Evolutionary conservation across 148 eudicot species (phyloP).

Genomic region (Vaccinium darrowii): DNA sequence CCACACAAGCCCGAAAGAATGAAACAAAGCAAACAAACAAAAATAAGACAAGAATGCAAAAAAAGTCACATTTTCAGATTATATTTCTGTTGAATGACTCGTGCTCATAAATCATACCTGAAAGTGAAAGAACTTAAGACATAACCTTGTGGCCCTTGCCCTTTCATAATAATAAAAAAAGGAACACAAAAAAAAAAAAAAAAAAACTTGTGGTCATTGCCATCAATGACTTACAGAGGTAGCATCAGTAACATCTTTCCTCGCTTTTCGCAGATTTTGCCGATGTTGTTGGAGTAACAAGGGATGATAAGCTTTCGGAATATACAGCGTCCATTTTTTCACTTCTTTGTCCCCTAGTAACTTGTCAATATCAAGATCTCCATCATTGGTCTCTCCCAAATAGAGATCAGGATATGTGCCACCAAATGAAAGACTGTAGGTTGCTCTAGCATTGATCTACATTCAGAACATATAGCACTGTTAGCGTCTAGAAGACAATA

Average conservation of each 20-base stretch:
- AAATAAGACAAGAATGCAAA: conserved; percentile 2
- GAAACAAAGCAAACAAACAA: conserved; percentile 6
- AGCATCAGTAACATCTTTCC: conserved; percentile 72
- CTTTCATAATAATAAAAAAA: not conserved
- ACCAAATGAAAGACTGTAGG: conserved; percentile 74
- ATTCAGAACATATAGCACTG: conserved; percentile 6
- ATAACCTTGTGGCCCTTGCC: not conserved
- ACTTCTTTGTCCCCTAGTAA: conserved; percentile 18
- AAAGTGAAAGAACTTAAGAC: conserved; percentile 12
- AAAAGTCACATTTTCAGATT: not conserved
- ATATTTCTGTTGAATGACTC: not conserved
- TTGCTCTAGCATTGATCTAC: conserved; percentile 89
- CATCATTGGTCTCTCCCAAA: conserved; percentile 45
- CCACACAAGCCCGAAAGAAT: not conserved
- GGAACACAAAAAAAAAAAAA: not conserved
- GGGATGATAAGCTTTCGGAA: conserved; percentile 86
- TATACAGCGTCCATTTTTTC: conserved; percentile 69
- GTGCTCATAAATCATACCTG: not conserved
- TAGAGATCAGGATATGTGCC: conserved; percentile 74
- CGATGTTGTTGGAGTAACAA: conserved; percentile 71
- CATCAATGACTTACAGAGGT: conserved; percentile 59
- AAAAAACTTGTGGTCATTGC: not conserved
- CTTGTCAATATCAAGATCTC: conserved; percentile 31
- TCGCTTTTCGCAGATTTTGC: conserved; percentile 56
- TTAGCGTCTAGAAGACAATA: not conserved